Conservation (phyloP, 768 basidiomycete genomes). For the Tephrocybe sp. region DNA sequence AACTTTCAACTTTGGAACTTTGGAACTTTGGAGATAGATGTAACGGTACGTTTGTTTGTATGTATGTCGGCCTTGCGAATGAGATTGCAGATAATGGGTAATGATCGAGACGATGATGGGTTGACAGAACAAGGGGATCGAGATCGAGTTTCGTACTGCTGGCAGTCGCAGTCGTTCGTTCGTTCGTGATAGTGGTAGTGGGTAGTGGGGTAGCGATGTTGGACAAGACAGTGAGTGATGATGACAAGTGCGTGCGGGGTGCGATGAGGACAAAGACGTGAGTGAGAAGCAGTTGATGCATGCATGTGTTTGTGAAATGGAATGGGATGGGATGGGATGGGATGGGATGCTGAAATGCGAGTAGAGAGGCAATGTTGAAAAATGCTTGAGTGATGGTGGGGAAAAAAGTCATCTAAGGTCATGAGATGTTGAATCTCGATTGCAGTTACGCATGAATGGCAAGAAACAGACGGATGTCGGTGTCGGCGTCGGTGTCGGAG, state of each 20-base stretch:
- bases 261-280: background rate
- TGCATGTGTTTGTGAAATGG: slow-evolving; percentile 1
- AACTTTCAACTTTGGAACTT: too few species aligned
- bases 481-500: background rate
- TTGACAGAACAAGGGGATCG: background rate
- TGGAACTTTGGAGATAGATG: too few species aligned
- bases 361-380: background rate
- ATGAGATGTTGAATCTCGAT: slow-evolving; percentile 12
- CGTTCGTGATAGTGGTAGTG: too few species aligned
- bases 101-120: too few species aligned
- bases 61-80: too few species aligned
- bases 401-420: slow-evolving; percentile 1
- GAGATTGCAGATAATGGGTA: too few species aligned
- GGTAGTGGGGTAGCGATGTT: too few species aligned
- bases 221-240: background rate
- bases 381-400: background rate
- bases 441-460: background rate
- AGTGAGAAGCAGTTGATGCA: background rate
- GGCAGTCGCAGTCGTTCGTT: too few species aligned
- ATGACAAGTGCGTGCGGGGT: background rate
- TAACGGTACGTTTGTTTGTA: background rate
- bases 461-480: background rate
- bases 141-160: background rate
- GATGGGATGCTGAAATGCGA: background rate
- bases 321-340: slow-evolving; percentile 1